Percentiles rank a stretch among this genome's conserved stretches.
Evolutionary conservation across 441 rosid species (phyloP).

Genomic region (Populus hybrid): DNA sequence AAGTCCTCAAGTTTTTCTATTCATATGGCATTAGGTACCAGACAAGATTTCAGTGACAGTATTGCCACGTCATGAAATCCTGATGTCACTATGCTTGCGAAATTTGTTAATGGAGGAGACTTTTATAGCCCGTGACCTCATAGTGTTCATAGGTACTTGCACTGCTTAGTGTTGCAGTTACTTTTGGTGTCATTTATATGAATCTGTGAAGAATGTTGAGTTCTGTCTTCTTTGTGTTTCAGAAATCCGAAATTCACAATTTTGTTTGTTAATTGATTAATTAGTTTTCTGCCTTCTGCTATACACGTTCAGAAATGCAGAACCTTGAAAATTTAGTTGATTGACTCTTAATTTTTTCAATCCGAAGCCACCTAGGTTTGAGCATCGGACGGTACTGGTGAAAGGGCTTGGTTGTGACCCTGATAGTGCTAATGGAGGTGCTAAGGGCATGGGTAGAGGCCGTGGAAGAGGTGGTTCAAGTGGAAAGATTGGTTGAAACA

Average conservation of each 20-base stretch:
- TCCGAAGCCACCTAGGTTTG: neutral
- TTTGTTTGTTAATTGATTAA: neutral
- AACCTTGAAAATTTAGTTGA: neutral
- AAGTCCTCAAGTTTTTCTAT: too few relatives aligned
- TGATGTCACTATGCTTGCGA: neutral
- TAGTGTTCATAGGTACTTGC: neutral
- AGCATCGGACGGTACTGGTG: neutral
- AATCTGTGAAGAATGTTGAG: neutral
- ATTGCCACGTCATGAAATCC: neutral
- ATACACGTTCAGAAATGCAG: neutral
- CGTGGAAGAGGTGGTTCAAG: neutral
- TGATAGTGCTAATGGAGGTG: neutral
- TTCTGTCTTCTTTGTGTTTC: neutral
- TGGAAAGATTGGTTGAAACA: neutral
- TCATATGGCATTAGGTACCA: too few relatives aligned
- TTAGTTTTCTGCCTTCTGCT: neutral
- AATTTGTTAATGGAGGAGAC: neutral
- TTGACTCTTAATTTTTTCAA: neutral
- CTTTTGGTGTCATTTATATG: neutral
- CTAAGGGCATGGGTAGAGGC: neutral
- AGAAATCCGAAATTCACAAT: neutral
- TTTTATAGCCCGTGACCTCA: neutral
- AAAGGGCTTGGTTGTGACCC: neutral
- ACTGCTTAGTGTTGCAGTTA: neutral
- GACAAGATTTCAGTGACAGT: neutral